A percentile compares a stretch with the other conserved stretches of the same genome.
Conservation (phyloP, 2,329 filamentous ascomycete species). For the Pseudogymnoascus sp. region DNA sequence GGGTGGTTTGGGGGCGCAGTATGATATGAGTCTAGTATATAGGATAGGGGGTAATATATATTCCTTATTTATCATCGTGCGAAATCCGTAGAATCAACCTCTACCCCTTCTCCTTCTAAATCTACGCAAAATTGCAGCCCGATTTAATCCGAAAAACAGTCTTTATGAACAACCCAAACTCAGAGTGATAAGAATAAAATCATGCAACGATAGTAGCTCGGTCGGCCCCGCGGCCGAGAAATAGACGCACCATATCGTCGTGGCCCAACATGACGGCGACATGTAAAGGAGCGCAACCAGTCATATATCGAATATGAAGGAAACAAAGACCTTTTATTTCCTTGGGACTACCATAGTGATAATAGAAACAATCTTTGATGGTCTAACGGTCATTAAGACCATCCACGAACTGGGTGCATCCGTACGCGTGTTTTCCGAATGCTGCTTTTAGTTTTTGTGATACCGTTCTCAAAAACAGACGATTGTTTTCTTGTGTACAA, state of each 20-base stretch:
- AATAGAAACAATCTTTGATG: too few species aligned
- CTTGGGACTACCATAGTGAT: too few species aligned
- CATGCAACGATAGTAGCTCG: not conserved
- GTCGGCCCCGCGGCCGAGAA: not conserved
- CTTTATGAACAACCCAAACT: not conserved
- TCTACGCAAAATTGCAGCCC: not conserved
- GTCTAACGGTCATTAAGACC: too few species aligned
- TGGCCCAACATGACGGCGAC: not conserved
- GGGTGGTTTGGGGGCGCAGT: not conserved
- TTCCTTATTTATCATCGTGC: not conserved
- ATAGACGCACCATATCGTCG: not conserved
- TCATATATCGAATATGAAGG: not conserved
- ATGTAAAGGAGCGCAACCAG: not conserved
- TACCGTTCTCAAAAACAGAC: too few species aligned
- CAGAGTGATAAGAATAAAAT: not conserved
- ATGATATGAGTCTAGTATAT: not conserved
- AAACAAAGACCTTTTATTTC: too few species aligned
- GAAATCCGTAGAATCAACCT: not conserved
- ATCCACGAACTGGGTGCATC: too few species aligned
- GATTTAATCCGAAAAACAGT: not conserved
- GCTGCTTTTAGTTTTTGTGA: too few species aligned
- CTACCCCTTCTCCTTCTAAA: not conserved
- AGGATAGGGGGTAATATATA: not conserved
- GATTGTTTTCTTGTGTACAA: too few species aligned
- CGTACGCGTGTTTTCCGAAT: too few species aligned